Conservation (phyloP, 495 filamentous ascomycete species). For the Aspergillus leporis region DNA sequence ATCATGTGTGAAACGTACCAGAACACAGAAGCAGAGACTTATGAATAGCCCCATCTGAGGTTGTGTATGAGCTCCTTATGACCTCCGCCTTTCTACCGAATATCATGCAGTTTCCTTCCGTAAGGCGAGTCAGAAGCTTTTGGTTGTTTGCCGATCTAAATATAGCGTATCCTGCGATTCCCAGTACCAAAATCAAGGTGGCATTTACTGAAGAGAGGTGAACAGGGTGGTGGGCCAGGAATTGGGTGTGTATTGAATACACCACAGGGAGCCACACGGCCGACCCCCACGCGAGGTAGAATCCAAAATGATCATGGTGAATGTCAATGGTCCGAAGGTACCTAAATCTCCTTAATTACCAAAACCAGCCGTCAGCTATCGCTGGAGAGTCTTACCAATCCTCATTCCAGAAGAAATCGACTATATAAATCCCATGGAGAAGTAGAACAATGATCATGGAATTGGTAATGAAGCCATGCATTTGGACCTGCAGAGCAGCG, state of each 20-base stretch:
- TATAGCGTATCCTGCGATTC: slow-evolving; percentile 42
- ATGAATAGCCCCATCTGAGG: slow-evolving; percentile 40
- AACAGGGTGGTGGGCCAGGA: slow-evolving; percentile 46
- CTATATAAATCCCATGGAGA: slow-evolving; percentile 46
- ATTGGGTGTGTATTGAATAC: slow-evolving; percentile 53
- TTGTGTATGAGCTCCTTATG: slow-evolving; percentile 42
- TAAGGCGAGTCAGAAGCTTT: slow-evolving; percentile 42
- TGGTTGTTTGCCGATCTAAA: slow-evolving; percentile 52
- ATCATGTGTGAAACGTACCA: too few species aligned
- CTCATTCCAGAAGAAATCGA: slow-evolving; percentile 55
- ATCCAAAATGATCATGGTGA: slow-evolving; percentile 53
- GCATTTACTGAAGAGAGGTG: slow-evolving; percentile 28
- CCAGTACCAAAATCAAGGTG: slow-evolving; percentile 30
- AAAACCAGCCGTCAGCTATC: neutral
- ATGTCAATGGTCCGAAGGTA: slow-evolving; percentile 55
- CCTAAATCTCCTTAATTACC: slow-evolving; percentile 18
- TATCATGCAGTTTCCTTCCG: slow-evolving; percentile 40
- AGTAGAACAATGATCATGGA: slow-evolving; percentile 46
- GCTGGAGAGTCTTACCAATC: slow-evolving; percentile 11
- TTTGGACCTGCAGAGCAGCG: slow-evolving; percentile 47
- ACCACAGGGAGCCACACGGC: slow-evolving; percentile 44
- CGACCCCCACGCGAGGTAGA: slow-evolving; percentile 51
- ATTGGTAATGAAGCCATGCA: slow-evolving; percentile 42
- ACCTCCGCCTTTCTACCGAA: too few species aligned
- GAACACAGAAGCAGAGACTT: slow-evolving; percentile 43